Evolutionary conservation across 139 green algal species (phyloP).

Genomic region (Volvox reticuliferus): DNA sequence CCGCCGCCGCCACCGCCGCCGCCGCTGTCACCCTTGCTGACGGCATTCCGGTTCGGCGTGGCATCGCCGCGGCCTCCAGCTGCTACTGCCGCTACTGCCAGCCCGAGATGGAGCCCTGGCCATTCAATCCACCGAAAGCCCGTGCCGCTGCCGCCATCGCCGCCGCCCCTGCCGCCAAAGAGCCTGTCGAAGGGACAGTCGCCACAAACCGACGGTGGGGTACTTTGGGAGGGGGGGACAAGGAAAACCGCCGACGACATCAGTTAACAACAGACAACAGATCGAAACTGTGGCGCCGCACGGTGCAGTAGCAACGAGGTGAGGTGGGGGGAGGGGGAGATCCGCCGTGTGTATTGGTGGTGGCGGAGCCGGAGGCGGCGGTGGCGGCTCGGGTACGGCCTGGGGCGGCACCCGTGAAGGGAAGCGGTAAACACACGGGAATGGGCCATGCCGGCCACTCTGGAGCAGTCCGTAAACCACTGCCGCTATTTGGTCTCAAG

Average conservation of each 20-base stretch:
- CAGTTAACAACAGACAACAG: too few species aligned
- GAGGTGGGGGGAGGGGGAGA: neutral
- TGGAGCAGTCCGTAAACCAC: too few species aligned
- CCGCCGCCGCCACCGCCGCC: neutral
- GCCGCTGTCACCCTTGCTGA: neutral
- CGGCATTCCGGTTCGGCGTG: neutral
- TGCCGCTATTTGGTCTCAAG: too few species aligned
- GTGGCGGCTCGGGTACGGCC: neutral
- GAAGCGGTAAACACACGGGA: too few species aligned
- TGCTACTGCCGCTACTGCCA: neutral
- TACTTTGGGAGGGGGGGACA: neutral
- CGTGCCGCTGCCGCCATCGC: neutral
- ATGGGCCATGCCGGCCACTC: too few species aligned
- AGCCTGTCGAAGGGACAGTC: conserved; percentile 9
- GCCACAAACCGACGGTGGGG: neutral
- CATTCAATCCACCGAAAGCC: conserved; percentile 35
- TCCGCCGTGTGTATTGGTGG: too few species aligned
- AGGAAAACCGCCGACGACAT: too few species aligned
- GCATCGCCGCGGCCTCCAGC: too few species aligned
- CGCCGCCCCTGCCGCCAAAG: conserved; percentile 11
- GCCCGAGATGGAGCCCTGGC: neutral
- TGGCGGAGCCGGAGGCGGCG: neutral
- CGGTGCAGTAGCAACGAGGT: too few species aligned
- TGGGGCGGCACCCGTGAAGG: neutral
- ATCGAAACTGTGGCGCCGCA: too few species aligned